phyloP scores from a whole-genome alignment of 441 rosid species.

The Populus tomentosa region DNA sequence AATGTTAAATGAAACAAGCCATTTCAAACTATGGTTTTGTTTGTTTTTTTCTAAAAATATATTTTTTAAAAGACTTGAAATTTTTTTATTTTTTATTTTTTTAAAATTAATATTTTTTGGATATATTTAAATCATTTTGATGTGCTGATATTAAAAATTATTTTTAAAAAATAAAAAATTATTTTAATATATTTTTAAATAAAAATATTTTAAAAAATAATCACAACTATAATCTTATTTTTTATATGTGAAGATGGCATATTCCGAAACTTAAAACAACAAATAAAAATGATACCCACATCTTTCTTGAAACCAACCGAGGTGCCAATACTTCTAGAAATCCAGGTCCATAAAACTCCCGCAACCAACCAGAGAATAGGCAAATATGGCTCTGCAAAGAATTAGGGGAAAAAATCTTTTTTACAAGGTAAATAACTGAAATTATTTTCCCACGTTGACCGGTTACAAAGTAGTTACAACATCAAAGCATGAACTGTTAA shows the following conservation, averaged over 20 bases:
- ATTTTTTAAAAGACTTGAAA: fast-evolving
- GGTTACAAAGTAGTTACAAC: background rate
- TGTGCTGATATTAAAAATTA: too few relatives aligned
- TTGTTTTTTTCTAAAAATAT: too few relatives aligned
- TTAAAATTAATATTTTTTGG: too few relatives aligned
- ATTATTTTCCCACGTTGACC: background rate
- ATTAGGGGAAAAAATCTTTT: constrained; percentile 5
- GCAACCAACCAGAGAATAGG: constrained; percentile 92
- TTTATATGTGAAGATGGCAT: too few relatives aligned
- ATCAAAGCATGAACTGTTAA: background rate
- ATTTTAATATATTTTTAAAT: too few relatives aligned
- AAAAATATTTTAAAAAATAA: too few relatives aligned
- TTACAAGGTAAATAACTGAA: constrained; percentile 2
- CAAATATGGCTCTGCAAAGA: constrained; percentile 57
- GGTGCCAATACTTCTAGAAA: constrained; percentile 76
- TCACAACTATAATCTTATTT: too few relatives aligned
- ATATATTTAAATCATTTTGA: too few relatives aligned
- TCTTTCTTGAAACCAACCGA: constrained; percentile 75
- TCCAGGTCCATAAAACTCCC: constrained; percentile 78
- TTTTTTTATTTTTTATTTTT: too few relatives aligned
- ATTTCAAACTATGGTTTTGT: background rate
- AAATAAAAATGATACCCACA: constrained; percentile 43
- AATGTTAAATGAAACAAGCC: background rate
- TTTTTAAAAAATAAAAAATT: too few relatives aligned
- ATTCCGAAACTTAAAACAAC: background rate